Conservation (phyloP, 139 green algal species). For the Tetradesmus lagerheimii region DNA sequence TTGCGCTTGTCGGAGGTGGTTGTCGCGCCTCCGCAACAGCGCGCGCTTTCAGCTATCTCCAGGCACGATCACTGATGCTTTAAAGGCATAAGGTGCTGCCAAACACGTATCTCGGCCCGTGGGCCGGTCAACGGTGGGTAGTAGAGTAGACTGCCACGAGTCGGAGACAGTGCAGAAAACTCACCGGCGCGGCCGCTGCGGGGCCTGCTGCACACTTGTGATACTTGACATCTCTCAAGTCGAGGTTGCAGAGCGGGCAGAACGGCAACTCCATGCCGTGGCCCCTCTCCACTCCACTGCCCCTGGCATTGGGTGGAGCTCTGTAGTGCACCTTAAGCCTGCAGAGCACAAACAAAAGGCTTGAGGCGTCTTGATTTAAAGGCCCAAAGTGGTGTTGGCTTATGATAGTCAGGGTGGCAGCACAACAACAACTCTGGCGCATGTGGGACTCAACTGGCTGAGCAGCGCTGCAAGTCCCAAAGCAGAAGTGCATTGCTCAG, state of each 20-base stretch:
- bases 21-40: neutral
- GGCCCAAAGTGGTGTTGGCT: neutral
- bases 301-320: conserved; percentile 73
- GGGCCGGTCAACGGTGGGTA: neutral
- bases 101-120: neutral
- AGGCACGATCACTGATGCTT: neutral
- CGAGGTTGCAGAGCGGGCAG: conserved; percentile 75
- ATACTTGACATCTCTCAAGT: conserved; percentile 72
- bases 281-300: conserved; percentile 76
- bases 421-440: neutral
- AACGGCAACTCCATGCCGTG: conserved; percentile 76
- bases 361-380: neutral
- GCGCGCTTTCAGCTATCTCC: neutral
- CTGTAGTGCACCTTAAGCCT: conserved; percentile 47
- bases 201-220: conserved; percentile 70
- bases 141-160: conserved; percentile 29
- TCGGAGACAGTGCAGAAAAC: neutral
- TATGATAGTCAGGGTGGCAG: neutral
- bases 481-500: neutral
- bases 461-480: neutral
- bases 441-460: neutral
- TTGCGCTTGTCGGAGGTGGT: neutral
- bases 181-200: conserved; percentile 58
- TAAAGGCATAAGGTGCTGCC: neutral
- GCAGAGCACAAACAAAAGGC: neutral